Evolutionary conservation across 1,284 basidiomycete species (phyloP).

Genomic region (Coriolopsis trogii): DNA sequence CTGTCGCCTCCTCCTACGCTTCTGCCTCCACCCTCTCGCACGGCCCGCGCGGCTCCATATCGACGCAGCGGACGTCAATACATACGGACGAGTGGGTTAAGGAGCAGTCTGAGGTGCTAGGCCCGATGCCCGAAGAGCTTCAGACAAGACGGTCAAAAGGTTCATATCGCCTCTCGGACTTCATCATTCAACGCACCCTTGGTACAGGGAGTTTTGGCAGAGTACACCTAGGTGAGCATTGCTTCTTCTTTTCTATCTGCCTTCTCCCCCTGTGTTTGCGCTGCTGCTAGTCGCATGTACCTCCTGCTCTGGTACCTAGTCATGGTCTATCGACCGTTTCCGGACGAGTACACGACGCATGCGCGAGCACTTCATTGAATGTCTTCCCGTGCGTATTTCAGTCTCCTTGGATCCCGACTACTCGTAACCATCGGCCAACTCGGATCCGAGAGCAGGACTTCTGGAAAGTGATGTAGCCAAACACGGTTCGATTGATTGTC

Average conservation of each 20-base stretch:
- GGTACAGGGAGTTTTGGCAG: slow-evolving; percentile 96
- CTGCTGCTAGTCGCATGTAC: too few relatives aligned
- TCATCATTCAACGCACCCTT: slow-evolving; percentile 77
- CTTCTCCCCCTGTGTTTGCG: not conserved
- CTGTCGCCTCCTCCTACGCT: slow-evolving; percentile 24
- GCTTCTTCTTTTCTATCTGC: slow-evolving; percentile 5
- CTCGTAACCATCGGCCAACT: too few relatives aligned
- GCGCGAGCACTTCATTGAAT: too few relatives aligned
- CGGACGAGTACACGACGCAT: too few relatives aligned
- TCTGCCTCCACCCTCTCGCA: slow-evolving; percentile 26
- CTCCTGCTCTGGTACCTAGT: too few relatives aligned
- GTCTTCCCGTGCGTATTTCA: too few relatives aligned
- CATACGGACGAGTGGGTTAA: slow-evolving; percentile 48
- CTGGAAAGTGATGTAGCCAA: too few relatives aligned
- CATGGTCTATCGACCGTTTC: too few relatives aligned
- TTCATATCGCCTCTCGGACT: slow-evolving; percentile 70
- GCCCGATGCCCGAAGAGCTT: slow-evolving; percentile 8
- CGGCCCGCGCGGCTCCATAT: slow-evolving; percentile 61
- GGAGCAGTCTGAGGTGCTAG: slow-evolving; percentile 21
- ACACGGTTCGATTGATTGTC: too few relatives aligned
- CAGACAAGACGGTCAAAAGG: slow-evolving; percentile 55
- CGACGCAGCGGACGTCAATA: slow-evolving; percentile 60
- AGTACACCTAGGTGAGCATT: slow-evolving; percentile 85
- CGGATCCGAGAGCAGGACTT: too few relatives aligned
- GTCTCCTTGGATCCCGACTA: too few relatives aligned